phyloP scores from a whole-genome alignment of 768 basidiomycete species.

The Strobilomyces dryophilus region DNA sequence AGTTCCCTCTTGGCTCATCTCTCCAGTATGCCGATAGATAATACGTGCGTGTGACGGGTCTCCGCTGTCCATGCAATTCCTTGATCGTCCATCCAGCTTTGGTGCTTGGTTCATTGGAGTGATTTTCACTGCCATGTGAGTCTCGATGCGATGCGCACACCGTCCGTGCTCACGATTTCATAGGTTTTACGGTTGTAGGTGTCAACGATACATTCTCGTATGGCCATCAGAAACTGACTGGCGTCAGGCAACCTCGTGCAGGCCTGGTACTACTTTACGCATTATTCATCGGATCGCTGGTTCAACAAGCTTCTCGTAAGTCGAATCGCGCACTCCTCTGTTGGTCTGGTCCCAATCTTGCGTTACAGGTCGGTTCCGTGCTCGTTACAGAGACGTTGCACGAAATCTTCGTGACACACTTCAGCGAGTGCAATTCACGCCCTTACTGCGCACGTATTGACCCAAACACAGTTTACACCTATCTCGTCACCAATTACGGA shows the following conservation, averaged over 20 bases:
- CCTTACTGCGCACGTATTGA: neutral
- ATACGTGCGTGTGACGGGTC: neutral
- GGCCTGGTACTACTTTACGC: slow-evolving; percentile 51
- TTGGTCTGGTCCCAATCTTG: neutral
- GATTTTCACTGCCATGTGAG: slow-evolving; percentile 45
- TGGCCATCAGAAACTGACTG: neutral
- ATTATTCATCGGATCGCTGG: slow-evolving; percentile 48
- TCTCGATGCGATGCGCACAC: slow-evolving; percentile 2
- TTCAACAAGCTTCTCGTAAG: slow-evolving; percentile 43
- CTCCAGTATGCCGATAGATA: no score
- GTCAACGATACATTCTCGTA: neutral
- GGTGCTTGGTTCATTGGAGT: slow-evolving; percentile 51
- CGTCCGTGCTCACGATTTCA: slow-evolving; percentile 1
- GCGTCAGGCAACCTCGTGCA: slow-evolving; percentile 50
- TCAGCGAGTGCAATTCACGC: slow-evolving; percentile 29
- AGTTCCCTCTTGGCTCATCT: no score
- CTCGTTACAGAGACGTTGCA: slow-evolving; percentile 50
- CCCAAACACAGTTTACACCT: slow-evolving; percentile 40
- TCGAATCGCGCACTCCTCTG: neutral
- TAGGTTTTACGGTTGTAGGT: slow-evolving; percentile 50
- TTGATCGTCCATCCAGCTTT: no score
- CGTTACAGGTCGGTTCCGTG: slow-evolving; percentile 43
- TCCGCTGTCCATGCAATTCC: slow-evolving; percentile 26
- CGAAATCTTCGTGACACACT: slow-evolving; percentile 51
- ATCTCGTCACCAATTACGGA: slow-evolving; percentile 39